Conservation (phyloP, 2,329 filamentous ascomycete genomes). For the Xylariaceae sp. region DNA sequence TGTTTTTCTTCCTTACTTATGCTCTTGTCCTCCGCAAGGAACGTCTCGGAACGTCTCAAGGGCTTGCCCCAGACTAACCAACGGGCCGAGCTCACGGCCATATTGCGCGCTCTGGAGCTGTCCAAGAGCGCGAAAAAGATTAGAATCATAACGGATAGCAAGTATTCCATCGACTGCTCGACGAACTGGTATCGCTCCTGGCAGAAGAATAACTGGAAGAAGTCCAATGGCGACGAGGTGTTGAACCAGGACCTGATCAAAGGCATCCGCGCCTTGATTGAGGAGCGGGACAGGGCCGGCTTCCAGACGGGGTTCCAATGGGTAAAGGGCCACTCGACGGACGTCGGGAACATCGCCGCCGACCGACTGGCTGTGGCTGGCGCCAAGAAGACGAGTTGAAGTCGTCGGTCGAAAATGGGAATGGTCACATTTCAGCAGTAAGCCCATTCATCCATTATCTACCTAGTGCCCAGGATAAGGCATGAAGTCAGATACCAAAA, state of each 20-base stretch:
- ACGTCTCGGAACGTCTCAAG: slow-evolving; percentile 68
- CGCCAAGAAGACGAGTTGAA: slow-evolving; percentile 35
- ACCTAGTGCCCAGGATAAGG: not conserved
- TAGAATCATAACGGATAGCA: slow-evolving; percentile 80
- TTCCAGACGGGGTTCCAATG: slow-evolving; percentile 69
- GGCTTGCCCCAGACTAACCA: slow-evolving; percentile 85
- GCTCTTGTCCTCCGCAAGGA: slow-evolving; percentile 34
- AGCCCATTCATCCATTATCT: not conserved
- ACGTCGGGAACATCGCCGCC: slow-evolving; percentile 73
- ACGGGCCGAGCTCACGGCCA: slow-evolving; percentile 87
- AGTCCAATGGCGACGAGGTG: slow-evolving; percentile 60
- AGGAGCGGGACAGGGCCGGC: slow-evolving; percentile 57
- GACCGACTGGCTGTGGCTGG: slow-evolving; percentile 71
- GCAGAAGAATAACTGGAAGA: slow-evolving; percentile 73
- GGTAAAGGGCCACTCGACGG: slow-evolving; percentile 78
- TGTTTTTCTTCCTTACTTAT: slow-evolving; percentile 6
- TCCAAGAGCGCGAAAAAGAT: slow-evolving; percentile 63
- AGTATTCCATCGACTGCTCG: slow-evolving; percentile 84
- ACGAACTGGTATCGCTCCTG: slow-evolving; percentile 78
- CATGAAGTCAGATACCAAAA: too few relatives aligned
- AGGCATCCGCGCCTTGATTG: slow-evolving; percentile 64
- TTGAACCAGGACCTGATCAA: slow-evolving; percentile 84
- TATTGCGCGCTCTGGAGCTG: slow-evolving; percentile 75
- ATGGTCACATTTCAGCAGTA: too few relatives aligned
- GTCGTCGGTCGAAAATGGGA: not conserved